phyloP scores from a whole-genome alignment of 1,139 yeast species.

The Candida glucosophila region DNA sequence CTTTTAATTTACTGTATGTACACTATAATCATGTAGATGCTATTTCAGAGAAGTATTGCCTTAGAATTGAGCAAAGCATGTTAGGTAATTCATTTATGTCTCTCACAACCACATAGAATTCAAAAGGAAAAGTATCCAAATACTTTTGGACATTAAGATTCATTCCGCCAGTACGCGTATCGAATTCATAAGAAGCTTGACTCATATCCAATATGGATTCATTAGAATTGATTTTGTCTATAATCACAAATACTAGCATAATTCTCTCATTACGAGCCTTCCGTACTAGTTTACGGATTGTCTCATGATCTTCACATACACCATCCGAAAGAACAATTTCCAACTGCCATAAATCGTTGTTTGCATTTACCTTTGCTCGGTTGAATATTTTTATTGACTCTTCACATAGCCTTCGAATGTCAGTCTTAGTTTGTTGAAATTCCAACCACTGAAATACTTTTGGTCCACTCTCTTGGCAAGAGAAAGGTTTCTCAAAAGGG shows the following conservation, averaged over 20 bases:
- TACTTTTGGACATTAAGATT: constrained; percentile 74
- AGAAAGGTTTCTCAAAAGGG: constrained; percentile 79
- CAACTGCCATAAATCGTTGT: constrained; percentile 81
- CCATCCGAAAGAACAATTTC: constrained; percentile 94
- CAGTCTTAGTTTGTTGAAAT: constrained; percentile 83
- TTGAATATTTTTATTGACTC: constrained; percentile 70
- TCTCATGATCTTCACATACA: constrained; percentile 89
- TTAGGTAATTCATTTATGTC: constrained; percentile 86
- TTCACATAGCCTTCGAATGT: constrained; percentile 64
- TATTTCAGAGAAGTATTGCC: constrained; percentile 82
- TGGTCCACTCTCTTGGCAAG: constrained; percentile 72
- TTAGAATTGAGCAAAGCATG: constrained; percentile 77
- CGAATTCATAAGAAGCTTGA: constrained; percentile 69
- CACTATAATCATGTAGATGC: constrained; percentile 16
- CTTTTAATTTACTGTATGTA: constrained; percentile 10
- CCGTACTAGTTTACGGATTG: constrained; percentile 74
- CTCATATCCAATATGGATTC: constrained; percentile 93
- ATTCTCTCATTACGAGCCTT: constrained; percentile 86
- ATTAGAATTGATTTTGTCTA: constrained; percentile 78
- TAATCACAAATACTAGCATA: constrained; percentile 90
- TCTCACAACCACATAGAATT: constrained; percentile 88
- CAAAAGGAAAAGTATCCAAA: constrained; percentile 92
- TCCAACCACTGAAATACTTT: constrained; percentile 81
- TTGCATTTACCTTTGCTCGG: constrained; percentile 49
- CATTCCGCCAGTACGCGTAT: constrained; percentile 63